Evolutionary conservation across 192 early-diverging fungal species (phyloP).

Genomic region (Coemansia sp.): DNA sequence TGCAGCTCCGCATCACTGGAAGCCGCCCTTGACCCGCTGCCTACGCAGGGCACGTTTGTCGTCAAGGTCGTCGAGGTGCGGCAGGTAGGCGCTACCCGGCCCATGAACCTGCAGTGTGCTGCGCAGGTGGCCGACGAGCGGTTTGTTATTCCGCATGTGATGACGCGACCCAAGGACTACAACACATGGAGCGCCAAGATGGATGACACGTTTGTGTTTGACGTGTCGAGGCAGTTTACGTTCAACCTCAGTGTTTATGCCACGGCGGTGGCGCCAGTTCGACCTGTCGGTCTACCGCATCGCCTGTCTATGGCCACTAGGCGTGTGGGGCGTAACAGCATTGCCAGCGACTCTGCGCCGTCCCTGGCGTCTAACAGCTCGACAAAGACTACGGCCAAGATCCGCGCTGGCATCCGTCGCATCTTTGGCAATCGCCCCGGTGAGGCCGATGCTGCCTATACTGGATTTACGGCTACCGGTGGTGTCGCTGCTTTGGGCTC

Average conservation of each 20-base stretch:
- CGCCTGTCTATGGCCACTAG: slow-evolving; percentile 36
- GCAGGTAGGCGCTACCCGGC: slow-evolving; percentile 36
- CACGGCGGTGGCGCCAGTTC: slow-evolving; percentile 20
- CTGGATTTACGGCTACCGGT: slow-evolving; percentile 20
- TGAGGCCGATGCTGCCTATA: slow-evolving; percentile 31
- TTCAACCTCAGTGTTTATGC: slow-evolving; percentile 54
- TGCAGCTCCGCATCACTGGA: background rate
- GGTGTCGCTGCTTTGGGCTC: slow-evolving; percentile 22
- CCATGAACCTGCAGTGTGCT: slow-evolving; percentile 56
- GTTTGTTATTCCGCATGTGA: slow-evolving; percentile 53
- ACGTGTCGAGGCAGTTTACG: slow-evolving; percentile 51
- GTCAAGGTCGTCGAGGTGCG: slow-evolving; percentile 53
- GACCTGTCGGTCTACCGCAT: slow-evolving; percentile 18
- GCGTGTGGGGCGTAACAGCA: slow-evolving; percentile 22
- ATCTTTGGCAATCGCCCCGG: slow-evolving; percentile 14
- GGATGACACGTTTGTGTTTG: slow-evolving; percentile 59
- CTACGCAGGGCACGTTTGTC: slow-evolving; percentile 50
- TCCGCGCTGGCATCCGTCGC: slow-evolving; percentile 43
- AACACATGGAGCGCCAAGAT: slow-evolving; percentile 48
- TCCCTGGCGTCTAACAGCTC: slow-evolving; percentile 40
- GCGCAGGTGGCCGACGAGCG: slow-evolving; percentile 54
- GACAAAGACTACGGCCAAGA: slow-evolving; percentile 41
- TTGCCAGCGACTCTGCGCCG: slow-evolving; percentile 36
- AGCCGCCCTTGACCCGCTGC: background rate
- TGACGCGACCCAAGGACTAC: slow-evolving; percentile 35